Evolutionary conservation across 2,329 filamentous ascomycete genomes (phyloP), one percentile per base, ranked within the genome.

Genomic region (Colletotrichum tofieldiae): DNA sequence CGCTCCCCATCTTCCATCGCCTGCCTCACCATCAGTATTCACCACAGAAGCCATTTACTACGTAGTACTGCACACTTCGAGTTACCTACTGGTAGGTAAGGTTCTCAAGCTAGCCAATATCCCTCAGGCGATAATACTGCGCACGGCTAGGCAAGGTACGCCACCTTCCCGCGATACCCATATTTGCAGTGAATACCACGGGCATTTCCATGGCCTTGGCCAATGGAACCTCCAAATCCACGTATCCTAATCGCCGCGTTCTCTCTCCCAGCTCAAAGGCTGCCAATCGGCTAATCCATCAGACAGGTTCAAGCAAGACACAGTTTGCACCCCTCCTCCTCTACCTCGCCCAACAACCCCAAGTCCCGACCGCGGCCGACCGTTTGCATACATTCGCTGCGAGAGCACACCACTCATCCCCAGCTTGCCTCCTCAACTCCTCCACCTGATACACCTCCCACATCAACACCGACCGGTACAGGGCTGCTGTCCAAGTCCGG

Each of bases 381-480:
- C 35, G 54, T 58, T 58, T 58, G 54, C 54, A 18, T 58, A n/a
- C 35, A 58, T 41, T 58, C 8, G n/a, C 11, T 39, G 32, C 12
- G 32, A 56, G 32, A 39, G 54, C 35, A n/a, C 54, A 12, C 54
- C n/a, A 58, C 41, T 58, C n/a, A n/a, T 41, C 35, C 35, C 9
- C 54, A 58, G 54, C 54, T 16, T 58, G 54, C n/a, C 54, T 39
- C 14, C 29, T 26, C 54, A 23, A 35, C 54, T 56, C 47, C 47
- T 49, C 54, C 54, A 56, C 54, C 54, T 39, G 54, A 26, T 39
- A 56, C 52, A 56, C 20, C 20, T 56, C 20, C 20, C n/a, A 56
- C 54, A 56, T 56, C 54, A 39, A 56, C 54, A 39, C 52, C 52
- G 11, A 23, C 52, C 52, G 32, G 23, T 56, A 16, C 35, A 56